These are phyloP conservation scores for Neonectria ditissima DNA, from an alignment of 2,329 filamentous ascomycete species.

Conservation along the genomic window DNA sequence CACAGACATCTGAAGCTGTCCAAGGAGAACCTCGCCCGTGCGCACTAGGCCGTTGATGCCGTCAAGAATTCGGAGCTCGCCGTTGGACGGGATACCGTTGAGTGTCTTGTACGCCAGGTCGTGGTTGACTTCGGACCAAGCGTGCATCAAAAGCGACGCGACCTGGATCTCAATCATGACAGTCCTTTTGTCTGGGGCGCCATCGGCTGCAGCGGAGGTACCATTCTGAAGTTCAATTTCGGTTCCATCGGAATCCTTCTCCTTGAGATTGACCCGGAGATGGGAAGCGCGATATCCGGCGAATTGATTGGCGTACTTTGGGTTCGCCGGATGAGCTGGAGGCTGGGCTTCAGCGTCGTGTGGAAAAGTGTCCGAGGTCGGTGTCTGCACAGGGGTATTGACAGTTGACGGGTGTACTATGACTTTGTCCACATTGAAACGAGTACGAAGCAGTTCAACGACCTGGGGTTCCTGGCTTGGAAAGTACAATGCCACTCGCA, in stretches of 20 bases:
- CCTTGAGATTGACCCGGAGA: background rate
- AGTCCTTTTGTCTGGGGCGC: too few relatives aligned
- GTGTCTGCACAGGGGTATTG: background rate
- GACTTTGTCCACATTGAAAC: background rate
- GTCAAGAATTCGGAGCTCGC: background rate
- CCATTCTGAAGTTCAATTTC: too few relatives aligned
- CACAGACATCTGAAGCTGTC: background rate
- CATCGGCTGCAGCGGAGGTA: too few relatives aligned
- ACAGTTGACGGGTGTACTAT: background rate
- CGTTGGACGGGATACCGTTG: background rate
- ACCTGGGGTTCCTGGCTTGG: background rate
- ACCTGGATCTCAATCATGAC: slow-evolving; percentile 19
- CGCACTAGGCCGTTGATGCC: background rate
- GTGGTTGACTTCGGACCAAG: slow-evolving; percentile 23
- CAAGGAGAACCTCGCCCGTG: background rate
- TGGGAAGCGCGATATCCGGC: slow-evolving; percentile 1
- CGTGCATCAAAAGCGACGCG: slow-evolving; percentile 19
- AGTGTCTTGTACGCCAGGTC: slow-evolving; percentile 20
- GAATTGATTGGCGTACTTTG: background rate
- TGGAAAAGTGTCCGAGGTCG: too few relatives aligned
- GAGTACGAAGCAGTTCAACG: background rate
- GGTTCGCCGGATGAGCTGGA: background rate
- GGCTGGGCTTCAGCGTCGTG: too few relatives aligned
- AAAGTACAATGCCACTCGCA: slow-evolving; percentile 20
- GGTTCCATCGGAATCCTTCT: too few relatives aligned